Evolutionary conservation across 1,139 yeast species (phyloP).

Genomic region (Taphrina sp.): DNA sequence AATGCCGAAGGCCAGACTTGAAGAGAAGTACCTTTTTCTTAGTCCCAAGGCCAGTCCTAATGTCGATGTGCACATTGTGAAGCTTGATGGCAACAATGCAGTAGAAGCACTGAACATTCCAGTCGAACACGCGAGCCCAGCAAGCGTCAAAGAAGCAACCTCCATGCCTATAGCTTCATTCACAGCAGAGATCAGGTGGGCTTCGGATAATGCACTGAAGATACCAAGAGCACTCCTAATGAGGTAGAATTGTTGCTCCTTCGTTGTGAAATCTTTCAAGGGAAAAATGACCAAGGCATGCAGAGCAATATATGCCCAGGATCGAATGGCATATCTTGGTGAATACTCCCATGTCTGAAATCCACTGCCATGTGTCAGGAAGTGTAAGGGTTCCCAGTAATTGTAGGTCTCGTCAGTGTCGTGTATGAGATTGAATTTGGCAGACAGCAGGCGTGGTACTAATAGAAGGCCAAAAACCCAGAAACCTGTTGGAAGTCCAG

Average conservation of each 20-base stretch:
- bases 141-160: constrained; percentile 60
- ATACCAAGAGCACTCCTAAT: constrained; percentile 57
- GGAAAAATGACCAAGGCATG: constrained; percentile 42
- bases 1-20: constrained; percentile 50
- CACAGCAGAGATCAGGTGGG: constrained; percentile 52
- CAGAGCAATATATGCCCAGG: constrained; percentile 62
- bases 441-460: constrained; percentile 50
- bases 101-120: constrained; percentile 87
- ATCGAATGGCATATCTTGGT: constrained; percentile 81
- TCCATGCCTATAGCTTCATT: constrained; percentile 44
- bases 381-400: constrained; percentile 87
- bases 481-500: no score
- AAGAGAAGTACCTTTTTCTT: constrained; percentile 42
- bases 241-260: constrained; percentile 17
- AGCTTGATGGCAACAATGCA: constrained; percentile 78
- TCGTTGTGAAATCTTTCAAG: background rate
- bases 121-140: constrained; percentile 52
- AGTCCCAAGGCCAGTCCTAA: constrained; percentile 54
- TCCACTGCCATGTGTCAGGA: constrained; percentile 75
- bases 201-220: constrained; percentile 57
- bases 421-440: constrained; percentile 63
- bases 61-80: constrained; percentile 69
- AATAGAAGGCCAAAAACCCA: constrained; percentile 36
- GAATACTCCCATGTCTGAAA: constrained; percentile 97
- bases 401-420: constrained; percentile 89